Base-by-base conservation (phyloP, 176 grass and related monocot genomes). In the Hyparrhenia diplandra region DNA sequence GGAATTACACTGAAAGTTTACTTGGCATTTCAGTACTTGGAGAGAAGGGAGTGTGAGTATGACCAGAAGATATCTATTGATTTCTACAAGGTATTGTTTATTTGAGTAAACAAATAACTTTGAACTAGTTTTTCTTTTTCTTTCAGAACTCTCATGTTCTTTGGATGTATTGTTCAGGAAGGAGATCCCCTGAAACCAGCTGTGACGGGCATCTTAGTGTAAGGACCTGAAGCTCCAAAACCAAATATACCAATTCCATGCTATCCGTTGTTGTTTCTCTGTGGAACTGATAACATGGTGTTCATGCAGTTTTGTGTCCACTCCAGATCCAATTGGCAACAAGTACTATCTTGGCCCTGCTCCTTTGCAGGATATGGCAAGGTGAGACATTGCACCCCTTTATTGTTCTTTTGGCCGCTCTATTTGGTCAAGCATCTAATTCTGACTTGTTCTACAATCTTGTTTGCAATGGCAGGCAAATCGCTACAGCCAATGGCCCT, bases 291-390 rank as follows among this genome's bases (percentile, higher is more conserved):
- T 76, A 66, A 47, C 13, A 47, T 78, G 47, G 8, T 81, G 7
- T 51, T 27, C 29, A 7, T 27, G 58, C 76, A 98, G 95, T 58
- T 94, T 98, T 66, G 61, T 94, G 46, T 92, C 92, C 21, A 93
- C 95, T 67, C 90, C 90, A 47, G 92, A 94, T 73, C 87, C 87
- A 28, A 31, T 85, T 18, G 84, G 84, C 67, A 98, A 98, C 88
- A 98, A 91, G 13, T 98, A 98, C 39, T 98, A 98, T 36, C 87
- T 98, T 71, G 95, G 95, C 69, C 90, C 95, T 37, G 92, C 95
- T 74, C 83, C 95, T 23, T 81, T 94, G 82, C 66, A 89, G 62
- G 86, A 98, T 85, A 98, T 98, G 92, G 92, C 95, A 82, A 87
- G 79, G 95, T 94, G 68, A 9, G 60, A 8, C 77, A 52, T 25